Conservation (phyloP, 2,329 filamentous ascomycete genomes). For the Xylaria sp. region DNA sequence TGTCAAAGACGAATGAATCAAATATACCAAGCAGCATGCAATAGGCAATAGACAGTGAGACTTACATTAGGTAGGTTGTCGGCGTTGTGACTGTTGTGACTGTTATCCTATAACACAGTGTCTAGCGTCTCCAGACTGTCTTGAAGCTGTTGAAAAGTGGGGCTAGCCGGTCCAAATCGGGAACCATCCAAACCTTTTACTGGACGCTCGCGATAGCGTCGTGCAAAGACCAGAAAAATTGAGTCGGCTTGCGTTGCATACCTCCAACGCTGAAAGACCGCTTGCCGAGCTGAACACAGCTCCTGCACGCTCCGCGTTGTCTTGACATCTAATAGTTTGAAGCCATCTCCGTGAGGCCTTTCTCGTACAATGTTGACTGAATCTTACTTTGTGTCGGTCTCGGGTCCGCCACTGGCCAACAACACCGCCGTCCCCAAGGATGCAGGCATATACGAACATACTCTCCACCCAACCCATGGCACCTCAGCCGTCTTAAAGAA, state of each 20-base stretch:
- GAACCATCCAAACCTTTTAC: constrained; percentile 15
- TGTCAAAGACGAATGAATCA: no score
- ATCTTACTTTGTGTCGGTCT: constrained; percentile 63
- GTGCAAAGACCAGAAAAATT: constrained; percentile 12
- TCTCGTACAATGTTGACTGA: constrained; percentile 59
- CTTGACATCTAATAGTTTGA: neutral
- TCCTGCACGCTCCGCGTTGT: neutral
- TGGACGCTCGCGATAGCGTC: constrained; percentile 1
- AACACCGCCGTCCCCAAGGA: constrained; percentile 74
- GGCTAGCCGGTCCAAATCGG: constrained; percentile 1
- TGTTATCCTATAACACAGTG: no score
- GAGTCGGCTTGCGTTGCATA: neutral
- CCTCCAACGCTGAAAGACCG: neutral
- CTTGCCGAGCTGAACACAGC: neutral
- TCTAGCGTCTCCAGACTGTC: neutral
- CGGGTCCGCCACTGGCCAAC: constrained; percentile 62
- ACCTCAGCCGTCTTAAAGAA: constrained; percentile 87
- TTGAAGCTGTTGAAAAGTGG: neutral
- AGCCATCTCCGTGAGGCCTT: neutral
- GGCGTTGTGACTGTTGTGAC: no score
- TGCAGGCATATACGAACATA: constrained; percentile 84
- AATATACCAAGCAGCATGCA: no score
- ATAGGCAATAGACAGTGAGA: no score
- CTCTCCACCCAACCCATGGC: constrained; percentile 77
- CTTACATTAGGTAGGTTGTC: no score